Base-by-base conservation (phyloP, 345 rosid species). In the Excoecaria cochinchinensis region DNA sequence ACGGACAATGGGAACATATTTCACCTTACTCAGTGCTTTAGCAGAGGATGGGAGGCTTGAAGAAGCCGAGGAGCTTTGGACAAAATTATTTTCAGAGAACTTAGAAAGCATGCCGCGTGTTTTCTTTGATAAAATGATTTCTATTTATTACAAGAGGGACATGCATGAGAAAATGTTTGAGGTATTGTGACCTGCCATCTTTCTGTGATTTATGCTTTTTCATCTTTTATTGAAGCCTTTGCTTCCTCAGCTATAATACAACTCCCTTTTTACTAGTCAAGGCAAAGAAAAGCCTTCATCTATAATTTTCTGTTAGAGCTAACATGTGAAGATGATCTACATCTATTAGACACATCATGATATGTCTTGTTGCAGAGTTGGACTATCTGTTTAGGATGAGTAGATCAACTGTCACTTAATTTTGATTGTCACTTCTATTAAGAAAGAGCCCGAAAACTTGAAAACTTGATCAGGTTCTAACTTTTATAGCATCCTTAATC, bases 21-120 rank as follows among this genome's bases (percentile, higher is more conserved):
- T 88, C 84, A 84, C 85, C 15, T 84, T 95, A 75, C 74, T 95
- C 67, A 91, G 84, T 86, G 99, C 99, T 68, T 80, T 92, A 56
- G 89, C 90, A 0, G 93, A 91, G 86, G 98, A 95, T 76, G 91
- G 84, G 70, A 85, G 99, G 74, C 88, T 95, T 69, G 96, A 89
- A 17, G 99, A 95, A 81, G 97, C 95, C 38, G 93, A 92, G 74
- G 96, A 91, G 85, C 84, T 95, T 69, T 95, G 98, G 99, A 68
- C 60, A 39, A 91, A 87, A 71, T 67, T 95, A 71, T 95, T 92
- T 77, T 80, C 86, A n/a, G 80, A 84, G 16, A 74, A 84, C 83
- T 77, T 92, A 67, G 94, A 92, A 83, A 81, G 90, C 80, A 90
- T 88, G 47, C 98, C 98, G 17, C 88, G 93, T 56, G 75, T 80